Base-by-base conservation (phyloP, 163 green algal genomes). In the Volvox carteri region DNA sequence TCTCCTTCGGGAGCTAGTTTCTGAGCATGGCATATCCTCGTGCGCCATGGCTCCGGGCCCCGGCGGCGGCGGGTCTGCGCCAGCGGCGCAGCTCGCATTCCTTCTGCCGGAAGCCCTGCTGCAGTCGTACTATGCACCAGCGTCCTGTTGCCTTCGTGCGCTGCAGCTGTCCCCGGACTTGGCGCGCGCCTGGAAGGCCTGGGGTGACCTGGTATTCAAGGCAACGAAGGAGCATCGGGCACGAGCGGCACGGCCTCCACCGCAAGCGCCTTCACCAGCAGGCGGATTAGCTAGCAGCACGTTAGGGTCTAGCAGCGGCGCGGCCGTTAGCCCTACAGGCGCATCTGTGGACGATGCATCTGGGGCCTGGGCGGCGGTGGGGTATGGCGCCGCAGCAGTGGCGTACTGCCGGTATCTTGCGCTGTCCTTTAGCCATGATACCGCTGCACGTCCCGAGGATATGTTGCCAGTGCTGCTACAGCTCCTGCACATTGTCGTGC, bases 371-470 rank as follows among this genome's bases (percentile, higher is more conserved):
- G 56, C 72, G 58, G 41, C 86, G 44, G 39, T 87, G 23, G 86
- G 56, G 2, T 84, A 78, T n/a, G 84, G 46, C 23, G 88, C 90
- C 2, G 90, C 80, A 0, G 89, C 74, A 12, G 86, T 91, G 35
- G 92, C 92, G 35, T 92, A 93, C 89, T 93, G 93, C 77, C 44
- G 46, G 4, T 91, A 93, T 67, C 90, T 96, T 9, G 39, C 76
- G 4, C 41, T 90, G n/a, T 79, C 90, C 35, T 87, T 79, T n/a
- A 60, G 50, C 21, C 42, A 68, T 50, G 54, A 56, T 30, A 83
- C 46, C 74, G 56, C 78, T 4, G 11, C 37, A 62, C 52, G 75
- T 0, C 84, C 91, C 4, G 91, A 95, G 48, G 84, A 91, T 4
- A 44, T 68, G 1, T 46, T 94, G 33, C 78, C 72, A 3, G 84